Percentiles rank a stretch among this genome's conserved stretches.
Conservation (phyloP, 345 rosid genomes). For the Citrus trifoliata region DNA sequence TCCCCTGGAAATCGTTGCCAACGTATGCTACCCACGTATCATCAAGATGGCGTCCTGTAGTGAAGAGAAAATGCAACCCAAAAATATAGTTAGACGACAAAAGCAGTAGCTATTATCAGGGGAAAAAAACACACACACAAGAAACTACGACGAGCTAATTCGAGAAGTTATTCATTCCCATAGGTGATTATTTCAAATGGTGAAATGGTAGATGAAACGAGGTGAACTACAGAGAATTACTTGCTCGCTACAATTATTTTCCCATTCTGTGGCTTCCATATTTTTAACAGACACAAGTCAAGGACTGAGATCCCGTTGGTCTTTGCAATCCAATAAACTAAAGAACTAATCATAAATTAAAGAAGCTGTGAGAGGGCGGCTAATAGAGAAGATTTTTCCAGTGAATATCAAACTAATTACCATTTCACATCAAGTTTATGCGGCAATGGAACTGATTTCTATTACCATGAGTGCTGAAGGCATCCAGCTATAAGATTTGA, state of each 20-base stretch:
- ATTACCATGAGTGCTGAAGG: not conserved
- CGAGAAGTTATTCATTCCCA: not conserved
- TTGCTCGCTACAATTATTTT: not conserved
- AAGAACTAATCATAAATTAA: not conserved
- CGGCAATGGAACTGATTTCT: not conserved
- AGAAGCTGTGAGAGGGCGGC: not conserved
- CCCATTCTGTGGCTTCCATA: not conserved
- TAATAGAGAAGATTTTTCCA: not conserved
- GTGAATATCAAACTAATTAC: not conserved
- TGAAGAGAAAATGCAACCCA: not conserved
- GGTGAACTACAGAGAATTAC: not conserved
- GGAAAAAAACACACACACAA: not conserved
- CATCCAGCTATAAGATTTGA: not conserved
- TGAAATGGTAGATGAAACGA: not conserved
- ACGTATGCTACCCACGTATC: conserved; percentile 84
- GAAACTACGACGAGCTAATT: not conserved
- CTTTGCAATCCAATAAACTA: not conserved
- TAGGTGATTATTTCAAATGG: not conserved
- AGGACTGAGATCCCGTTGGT: not conserved
- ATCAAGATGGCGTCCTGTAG: conserved; percentile 87
- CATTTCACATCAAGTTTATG: not conserved
- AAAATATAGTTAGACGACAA: not conserved
- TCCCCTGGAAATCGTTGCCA: conserved; percentile 47
- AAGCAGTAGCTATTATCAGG: not conserved
- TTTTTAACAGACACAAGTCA: not conserved